phyloP scores from a whole-genome alignment of 805 yeast genomes.

The Zygosaccharomyces rouxii region DNA sequence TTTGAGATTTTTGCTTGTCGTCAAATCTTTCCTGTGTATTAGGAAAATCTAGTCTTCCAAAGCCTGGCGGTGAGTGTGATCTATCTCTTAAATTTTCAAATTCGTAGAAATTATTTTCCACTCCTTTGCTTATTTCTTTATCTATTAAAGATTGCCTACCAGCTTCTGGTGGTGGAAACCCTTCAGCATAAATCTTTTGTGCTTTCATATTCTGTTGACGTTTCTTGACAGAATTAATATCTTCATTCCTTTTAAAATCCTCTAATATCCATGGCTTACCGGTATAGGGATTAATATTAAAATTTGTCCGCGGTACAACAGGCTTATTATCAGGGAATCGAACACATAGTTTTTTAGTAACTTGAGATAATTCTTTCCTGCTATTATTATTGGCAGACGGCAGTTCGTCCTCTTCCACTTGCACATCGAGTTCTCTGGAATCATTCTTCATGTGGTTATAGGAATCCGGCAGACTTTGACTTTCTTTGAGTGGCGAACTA shows the following conservation, averaged over 20 bases:
- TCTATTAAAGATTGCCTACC: neutral
- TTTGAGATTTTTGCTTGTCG: conserved; percentile 37
- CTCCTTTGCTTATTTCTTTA: conserved; percentile 6
- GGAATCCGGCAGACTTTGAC: conserved; percentile 10
- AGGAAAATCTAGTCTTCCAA: conserved; percentile 56
- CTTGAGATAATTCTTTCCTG: neutral
- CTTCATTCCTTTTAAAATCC: conserved; percentile 31
- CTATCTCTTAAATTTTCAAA: conserved; percentile 34
- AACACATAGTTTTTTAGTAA: conserved; percentile 4
- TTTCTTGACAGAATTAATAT: conserved; percentile 9
- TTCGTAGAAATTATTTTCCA: conserved; percentile 21
- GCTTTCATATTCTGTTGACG: conserved; percentile 16
- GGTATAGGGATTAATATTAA: conserved; percentile 29
- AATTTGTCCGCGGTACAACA: conserved; percentile 3
- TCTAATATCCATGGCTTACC: conserved; percentile 34
- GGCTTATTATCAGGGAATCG: neutral
- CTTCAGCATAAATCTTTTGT: conserved; percentile 20
- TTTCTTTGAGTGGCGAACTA: conserved; percentile 14
- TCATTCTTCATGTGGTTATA: conserved; percentile 1
- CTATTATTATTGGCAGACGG: neutral
- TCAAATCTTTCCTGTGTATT: conserved; percentile 45
- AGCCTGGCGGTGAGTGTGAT: conserved; percentile 54
- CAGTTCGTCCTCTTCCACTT: neutral
- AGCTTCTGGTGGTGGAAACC: conserved; percentile 17
- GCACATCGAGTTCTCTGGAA: neutral